phyloP scores from a whole-genome alignment of 1,284 basidiomycete genomes.

The Thecaphora frezii region DNA sequence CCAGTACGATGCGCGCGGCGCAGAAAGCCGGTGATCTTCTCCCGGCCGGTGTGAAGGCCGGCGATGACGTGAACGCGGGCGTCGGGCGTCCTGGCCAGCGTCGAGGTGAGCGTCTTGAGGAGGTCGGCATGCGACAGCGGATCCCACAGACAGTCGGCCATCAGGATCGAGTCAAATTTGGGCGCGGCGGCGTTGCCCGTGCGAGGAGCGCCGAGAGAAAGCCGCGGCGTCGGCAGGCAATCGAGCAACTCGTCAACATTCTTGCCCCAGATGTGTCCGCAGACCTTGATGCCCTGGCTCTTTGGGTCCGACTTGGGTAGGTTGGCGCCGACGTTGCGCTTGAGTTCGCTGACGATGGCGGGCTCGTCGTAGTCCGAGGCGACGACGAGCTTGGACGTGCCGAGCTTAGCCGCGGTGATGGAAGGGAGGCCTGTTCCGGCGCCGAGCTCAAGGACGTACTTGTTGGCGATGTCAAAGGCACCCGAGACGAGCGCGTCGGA shows the following conservation, averaged over 20 bases:
- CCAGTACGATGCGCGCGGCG: slow-evolving; percentile 33
- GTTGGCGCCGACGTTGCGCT: slow-evolving; percentile 32
- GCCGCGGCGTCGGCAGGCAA: slow-evolving; percentile 19
- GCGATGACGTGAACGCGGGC: slow-evolving; percentile 51
- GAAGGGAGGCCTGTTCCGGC: slow-evolving; percentile 50
- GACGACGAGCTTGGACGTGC: slow-evolving; percentile 23
- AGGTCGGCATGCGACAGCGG: slow-evolving; percentile 49
- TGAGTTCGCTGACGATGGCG: slow-evolving; percentile 45
- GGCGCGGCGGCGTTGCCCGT: background rate
- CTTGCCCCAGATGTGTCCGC: slow-evolving; percentile 53
- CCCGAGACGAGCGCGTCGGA: slow-evolving; percentile 42
- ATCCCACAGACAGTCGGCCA: slow-evolving; percentile 58
- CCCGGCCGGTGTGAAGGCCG: slow-evolving; percentile 53
- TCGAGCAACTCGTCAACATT: slow-evolving; percentile 47
- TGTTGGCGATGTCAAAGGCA: slow-evolving; percentile 20
- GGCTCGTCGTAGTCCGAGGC: slow-evolving; percentile 54
- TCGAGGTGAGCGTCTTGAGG: slow-evolving; percentile 34
- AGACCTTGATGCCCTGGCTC: slow-evolving; percentile 16
- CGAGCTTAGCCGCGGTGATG: slow-evolving; percentile 36
- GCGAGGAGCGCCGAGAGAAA: background rate
- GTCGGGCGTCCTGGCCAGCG: slow-evolving; percentile 12
- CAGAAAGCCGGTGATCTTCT: slow-evolving; percentile 46
- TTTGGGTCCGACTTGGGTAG: slow-evolving; percentile 1
- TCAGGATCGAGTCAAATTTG: slow-evolving; percentile 40
- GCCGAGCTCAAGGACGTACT: slow-evolving; percentile 47